Evolutionary conservation across 208 protist species (phyloP).

Genomic region (Trypanosoma avium): DNA sequence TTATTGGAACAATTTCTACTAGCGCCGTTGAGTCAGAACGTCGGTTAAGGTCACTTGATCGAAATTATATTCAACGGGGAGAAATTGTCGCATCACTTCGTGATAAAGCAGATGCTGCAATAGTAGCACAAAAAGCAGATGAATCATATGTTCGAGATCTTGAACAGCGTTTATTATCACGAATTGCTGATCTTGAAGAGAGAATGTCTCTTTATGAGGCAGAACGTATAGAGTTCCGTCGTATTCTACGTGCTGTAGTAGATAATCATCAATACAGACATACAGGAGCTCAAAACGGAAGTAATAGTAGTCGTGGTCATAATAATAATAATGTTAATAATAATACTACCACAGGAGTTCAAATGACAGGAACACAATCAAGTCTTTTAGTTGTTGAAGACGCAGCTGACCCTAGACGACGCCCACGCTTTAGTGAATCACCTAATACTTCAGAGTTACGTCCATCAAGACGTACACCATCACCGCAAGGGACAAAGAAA

Average conservation of each 20-base stretch:
- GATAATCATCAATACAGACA: slow-evolving; percentile 27
- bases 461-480: not conserved
- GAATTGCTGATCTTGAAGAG: slow-evolving; percentile 70
- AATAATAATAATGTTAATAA: not conserved
- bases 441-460: not conserved
- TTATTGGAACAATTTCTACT: not conserved
- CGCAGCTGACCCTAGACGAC: slow-evolving; percentile 16
- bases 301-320: not conserved
- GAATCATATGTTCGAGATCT: slow-evolving; percentile 50
- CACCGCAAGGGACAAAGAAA: no score
- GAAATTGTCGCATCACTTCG: slow-evolving; percentile 50
- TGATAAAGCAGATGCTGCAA: slow-evolving; percentile 52
- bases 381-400: slow-evolving; percentile 6
- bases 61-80: slow-evolving; percentile 41
- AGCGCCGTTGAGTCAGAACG: slow-evolving; percentile 2
- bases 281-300: no score
- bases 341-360: not conserved
- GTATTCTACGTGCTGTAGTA: slow-evolving; percentile 42
- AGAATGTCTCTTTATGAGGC: slow-evolving; percentile 73
- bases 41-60: slow-evolving; percentile 50
- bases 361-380: not conserved
- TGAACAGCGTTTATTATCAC: slow-evolving; percentile 46
- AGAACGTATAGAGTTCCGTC: slow-evolving; percentile 69
- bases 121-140: slow-evolving; percentile 56
- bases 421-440: not conserved